Percentiles rank a stretch among this genome's conserved stretches.
Evolutionary conservation across 139 green algal species (phyloP).

Genomic region (Coelastrella sp.): DNA sequence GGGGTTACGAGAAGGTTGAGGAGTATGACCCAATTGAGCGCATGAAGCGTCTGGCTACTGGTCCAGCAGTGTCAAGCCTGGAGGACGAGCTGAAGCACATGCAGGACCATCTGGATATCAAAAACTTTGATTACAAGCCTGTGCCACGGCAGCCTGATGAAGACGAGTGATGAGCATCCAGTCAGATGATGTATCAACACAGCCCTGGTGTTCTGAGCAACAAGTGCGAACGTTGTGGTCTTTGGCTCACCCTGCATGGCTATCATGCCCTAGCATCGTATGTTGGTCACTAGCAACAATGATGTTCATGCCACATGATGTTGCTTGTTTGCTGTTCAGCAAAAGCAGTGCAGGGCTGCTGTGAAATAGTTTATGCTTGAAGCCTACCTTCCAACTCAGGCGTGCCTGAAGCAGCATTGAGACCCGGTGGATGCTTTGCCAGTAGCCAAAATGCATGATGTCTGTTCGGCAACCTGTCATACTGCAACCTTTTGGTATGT

Average conservation of each 20-base stretch:
- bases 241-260: too few relatives aligned
- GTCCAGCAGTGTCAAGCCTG: conserved; percentile 39
- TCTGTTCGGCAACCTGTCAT: too few relatives aligned
- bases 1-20: conserved; percentile 46
- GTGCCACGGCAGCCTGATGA: conserved; percentile 44
- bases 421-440: too few relatives aligned
- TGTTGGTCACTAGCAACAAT: neutral
- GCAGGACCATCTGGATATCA: conserved; percentile 13
- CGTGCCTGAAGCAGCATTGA: too few relatives aligned
- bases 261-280: too few relatives aligned
- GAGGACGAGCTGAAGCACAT: conserved; percentile 41
- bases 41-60: conserved; percentile 38
- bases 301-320: neutral
- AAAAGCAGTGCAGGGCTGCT: neutral
- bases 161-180: too few relatives aligned
- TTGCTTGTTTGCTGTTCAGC: neutral
- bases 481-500: too few relatives aligned
- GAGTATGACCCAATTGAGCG: conserved; percentile 52
- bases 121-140: conserved; percentile 47
- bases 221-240: neutral
- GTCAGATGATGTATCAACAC: too few relatives aligned
- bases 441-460: too few relatives aligned
- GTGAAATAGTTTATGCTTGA: too few relatives aligned
- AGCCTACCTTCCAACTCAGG: too few relatives aligned
- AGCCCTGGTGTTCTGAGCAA: too few relatives aligned